phyloP scores from a whole-genome alignment of 225 moss, liverwort and hornwort species.

The Straminergon stramineum region DNA sequence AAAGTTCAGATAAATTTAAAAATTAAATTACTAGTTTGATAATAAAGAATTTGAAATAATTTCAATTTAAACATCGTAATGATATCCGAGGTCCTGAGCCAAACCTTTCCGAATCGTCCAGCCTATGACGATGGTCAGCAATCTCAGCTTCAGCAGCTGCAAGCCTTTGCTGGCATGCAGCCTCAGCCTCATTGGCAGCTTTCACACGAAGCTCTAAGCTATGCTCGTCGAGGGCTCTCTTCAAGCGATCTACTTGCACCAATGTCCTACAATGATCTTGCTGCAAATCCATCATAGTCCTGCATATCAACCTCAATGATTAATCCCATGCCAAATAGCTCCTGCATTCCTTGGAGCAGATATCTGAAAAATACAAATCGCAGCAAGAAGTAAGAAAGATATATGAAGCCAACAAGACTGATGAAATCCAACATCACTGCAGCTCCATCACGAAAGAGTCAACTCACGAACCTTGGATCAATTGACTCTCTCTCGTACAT shows the following conservation, averaged over 20 bases:
- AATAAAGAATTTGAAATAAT: neutral
- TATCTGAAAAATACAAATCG: neutral
- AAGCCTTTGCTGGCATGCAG: slow-evolving; percentile 60
- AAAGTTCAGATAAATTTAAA: neutral
- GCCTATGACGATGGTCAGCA: slow-evolving; percentile 41
- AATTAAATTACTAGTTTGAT: neutral
- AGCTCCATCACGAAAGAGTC: neutral
- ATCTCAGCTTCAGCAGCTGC: slow-evolving; percentile 68
- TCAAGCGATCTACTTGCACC: slow-evolving; percentile 45
- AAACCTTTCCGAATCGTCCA: slow-evolving; percentile 55
- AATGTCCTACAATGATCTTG: slow-evolving; percentile 57
- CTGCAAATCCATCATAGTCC: slow-evolving; percentile 47
- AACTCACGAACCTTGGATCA: slow-evolving; percentile 54
- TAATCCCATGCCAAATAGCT: neutral
- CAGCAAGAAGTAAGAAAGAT: neutral
- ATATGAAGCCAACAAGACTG: neutral
- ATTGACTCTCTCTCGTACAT: slow-evolving; percentile 59
- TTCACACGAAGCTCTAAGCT: slow-evolving; percentile 68
- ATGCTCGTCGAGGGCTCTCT: slow-evolving; percentile 52
- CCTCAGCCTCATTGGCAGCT: slow-evolving; percentile 66
- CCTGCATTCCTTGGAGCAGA: neutral
- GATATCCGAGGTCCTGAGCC: neutral
- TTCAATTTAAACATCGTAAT: neutral
- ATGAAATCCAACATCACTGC: neutral
- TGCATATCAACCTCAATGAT: slow-evolving; percentile 30